Evolutionary conservation across 2,329 filamentous ascomycete genomes (phyloP), one percentile per base, ranked within the genome.

Genomic region (Ophiocordyceps sinensis): DNA sequence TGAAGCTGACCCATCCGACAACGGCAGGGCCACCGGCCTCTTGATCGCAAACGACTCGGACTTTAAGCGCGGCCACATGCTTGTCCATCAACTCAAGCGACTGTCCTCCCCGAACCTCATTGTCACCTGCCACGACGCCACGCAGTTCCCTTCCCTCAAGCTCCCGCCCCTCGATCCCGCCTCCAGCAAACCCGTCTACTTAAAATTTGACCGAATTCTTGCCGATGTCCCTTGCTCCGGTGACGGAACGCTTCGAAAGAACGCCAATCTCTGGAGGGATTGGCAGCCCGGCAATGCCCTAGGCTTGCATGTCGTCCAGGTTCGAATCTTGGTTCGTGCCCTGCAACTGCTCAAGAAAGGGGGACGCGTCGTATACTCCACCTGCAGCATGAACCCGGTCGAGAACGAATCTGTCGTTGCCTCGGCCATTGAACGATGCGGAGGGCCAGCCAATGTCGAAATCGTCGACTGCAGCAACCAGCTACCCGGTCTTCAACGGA

Each of bases 201-300:
- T 98, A 45, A 95, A 95, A 65, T 98, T 95, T 53, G 91, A 98
- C 61, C 82, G 91, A 46, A 94, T 98, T 46, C 68, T 98, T 43
- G 89, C 91, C 36, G 91, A 98, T 63, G 91, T 98, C 0, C 91
- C 91, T 36, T 98, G 91, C 68, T 93, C 88, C 5, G 91, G 91
- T 44, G 91, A 98, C 53, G 91, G 91, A 43, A 98, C 91, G 0
- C 68, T 85, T 42, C 78, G 91, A 50, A 98, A 98, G 73, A 98
- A 98, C 55, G 73, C 82, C 45, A 85, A 84, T 58, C 72, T 98
- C 43, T 98, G 91, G 91, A 85, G 85, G 56, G 87, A 95, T 52
- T 98, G 91, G 91, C 82, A 74, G 45, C 86, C 88, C 1, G 80
- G 79, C 43, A 94, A 85, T 55, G 89, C 82, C 4, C 70, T 96